Conservation (phyloP, 164 flowering plant species). For the Annona cherimola region DNA sequence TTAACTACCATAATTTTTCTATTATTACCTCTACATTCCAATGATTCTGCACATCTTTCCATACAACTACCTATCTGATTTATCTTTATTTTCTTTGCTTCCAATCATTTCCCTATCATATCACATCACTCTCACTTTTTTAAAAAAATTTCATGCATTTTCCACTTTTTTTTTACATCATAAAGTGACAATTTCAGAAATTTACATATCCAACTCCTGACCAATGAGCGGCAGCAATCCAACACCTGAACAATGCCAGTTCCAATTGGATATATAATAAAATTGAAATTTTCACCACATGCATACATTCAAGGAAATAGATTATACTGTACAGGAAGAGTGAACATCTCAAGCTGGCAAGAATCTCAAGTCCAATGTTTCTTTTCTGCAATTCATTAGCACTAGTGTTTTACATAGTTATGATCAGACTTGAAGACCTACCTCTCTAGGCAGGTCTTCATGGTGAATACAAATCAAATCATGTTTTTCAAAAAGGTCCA, state of each 20-base stretch:
- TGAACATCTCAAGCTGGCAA: background rate
- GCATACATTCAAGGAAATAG: background rate
- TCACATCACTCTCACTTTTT: too few species aligned
- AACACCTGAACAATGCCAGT: background rate
- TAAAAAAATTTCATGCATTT: too few species aligned
- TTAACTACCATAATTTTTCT: too few species aligned
- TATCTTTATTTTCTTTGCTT: too few species aligned
- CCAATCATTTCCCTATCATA: too few species aligned
- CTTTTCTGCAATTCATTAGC: background rate
- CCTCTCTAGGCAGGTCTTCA: background rate
- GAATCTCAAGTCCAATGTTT: background rate
- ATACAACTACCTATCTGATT: too few species aligned
- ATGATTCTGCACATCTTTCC: too few species aligned
- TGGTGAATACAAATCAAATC: background rate
- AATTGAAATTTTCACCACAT: too few species aligned
- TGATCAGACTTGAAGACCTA: background rate
- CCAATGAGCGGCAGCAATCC: background rate
- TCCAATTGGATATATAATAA: background rate
- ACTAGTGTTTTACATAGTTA: too few species aligned
- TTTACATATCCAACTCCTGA: background rate
- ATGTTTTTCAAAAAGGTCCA: background rate
- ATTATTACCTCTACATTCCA: too few species aligned
- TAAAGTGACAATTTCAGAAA: background rate
- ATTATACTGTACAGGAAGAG: background rate
- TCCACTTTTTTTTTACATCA: too few species aligned